Base-by-base conservation (phyloP, 2,329 filamentous ascomycete species). In the Knoxdaviesia proteae region DNA sequence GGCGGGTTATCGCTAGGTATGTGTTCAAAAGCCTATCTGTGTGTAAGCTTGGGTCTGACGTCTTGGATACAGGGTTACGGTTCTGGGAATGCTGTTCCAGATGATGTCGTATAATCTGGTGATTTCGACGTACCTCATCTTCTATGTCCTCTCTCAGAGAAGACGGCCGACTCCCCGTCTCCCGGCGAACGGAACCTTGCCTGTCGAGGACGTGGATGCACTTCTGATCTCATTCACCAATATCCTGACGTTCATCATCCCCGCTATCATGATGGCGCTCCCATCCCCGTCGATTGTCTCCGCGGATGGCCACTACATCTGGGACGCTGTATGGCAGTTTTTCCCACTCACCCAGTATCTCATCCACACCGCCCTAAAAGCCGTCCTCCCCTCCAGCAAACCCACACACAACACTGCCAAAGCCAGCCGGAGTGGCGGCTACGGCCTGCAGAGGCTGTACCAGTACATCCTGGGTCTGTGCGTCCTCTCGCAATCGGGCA, bases 61-160 rank as follows among this genome's bases (percentile, higher is more conserved):
- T 20, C 20, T 20, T 20, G 20, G 20, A 20, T 20, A 2, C 20
- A 20, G 20, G 20, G 20, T 20, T 20, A 20, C 20, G 20, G n/a
- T 45, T 20, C 8, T 45, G 31, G 44, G 44, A 20, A 31, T 45
- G 7, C 30, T 45, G 6, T 43, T 42, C 31, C 44, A 45, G 31
- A 7, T 35, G 11, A 20, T 34, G 6, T 43, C 44, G 8, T 5
- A 41, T 30, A 37, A 41, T 6, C 34, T 45, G 31, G 41, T 40
- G 7, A 34, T 45, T 20, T 38, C 44, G 5, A 34, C 43, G n/a
- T 45, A 45, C 35, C 20, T 39, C 8, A 34, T 38, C 31, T 6
- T 43, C 34, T 41, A 45, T 35, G 29, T 45, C 31, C 40, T 42
- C 31, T 20, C 20, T 20, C 20, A 20, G 20, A 20, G 20, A 20